Base-by-base conservation (phyloP, 139 green algal species). In the Chlamydomonas asymmetrica region DNA sequence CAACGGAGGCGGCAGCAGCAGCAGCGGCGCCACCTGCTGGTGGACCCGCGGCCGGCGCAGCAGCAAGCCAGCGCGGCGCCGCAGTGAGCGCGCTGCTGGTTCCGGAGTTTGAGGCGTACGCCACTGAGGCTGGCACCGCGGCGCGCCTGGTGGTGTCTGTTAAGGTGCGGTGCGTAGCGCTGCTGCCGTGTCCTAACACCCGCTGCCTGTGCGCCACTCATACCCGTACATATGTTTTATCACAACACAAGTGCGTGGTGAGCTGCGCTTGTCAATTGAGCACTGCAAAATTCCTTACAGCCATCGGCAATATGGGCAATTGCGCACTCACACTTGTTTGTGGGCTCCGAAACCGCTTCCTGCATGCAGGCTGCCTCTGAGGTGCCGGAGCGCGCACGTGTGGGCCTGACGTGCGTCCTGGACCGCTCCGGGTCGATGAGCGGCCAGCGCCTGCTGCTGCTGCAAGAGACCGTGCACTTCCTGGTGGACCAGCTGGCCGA, bases 341-440 rank as follows among this genome's bases (percentile, higher is more conserved):
- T 31, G 13, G 9, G 5, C 60, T 29, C 5, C 4, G 2, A 2
- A 10, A 38, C 7, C 63, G 25, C 2, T 32, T 22, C 27, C 54
- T n/a, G 9, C n/a, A n/a, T 70, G 23, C 63, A 79, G 65, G 78
- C 78, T 2, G 56, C 62, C 0, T 29, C 78, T 16, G 71, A 79
- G 31, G 78, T 68, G 10, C 18, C 34, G 18, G 37, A 69, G 35
- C 71, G 65, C 5, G 78, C 63, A 16, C 74, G 67, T 25, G 71
- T 83, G 57, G 64, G 64, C 0, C 78, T 83, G 34, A 73, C 74
- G 23, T 67, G 71, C 43, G 78, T 83, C 20, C 64, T 83, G n/a
- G 78, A 83, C 71, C 67, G 71, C 54, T 76, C 63, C 0, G 71
- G 71, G n/a, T 59, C n/a, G 56, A 83, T 83, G 78, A 1, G 8